Base-by-base conservation (phyloP, 2,329 filamentous ascomycete species). In the Leptographium galeiforme region DNA sequence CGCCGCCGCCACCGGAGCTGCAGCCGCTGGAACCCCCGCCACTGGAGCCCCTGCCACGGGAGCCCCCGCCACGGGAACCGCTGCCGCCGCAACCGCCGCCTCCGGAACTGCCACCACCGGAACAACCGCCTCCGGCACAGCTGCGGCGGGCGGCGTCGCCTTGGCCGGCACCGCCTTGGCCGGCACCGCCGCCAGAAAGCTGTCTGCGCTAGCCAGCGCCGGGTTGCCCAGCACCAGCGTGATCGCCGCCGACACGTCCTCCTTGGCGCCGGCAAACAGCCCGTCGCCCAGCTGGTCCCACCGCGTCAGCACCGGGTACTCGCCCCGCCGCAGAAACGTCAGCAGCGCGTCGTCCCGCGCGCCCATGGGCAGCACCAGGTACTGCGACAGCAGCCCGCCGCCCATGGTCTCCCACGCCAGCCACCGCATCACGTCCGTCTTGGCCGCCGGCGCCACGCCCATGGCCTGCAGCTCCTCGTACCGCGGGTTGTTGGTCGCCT, bases 361-460 rank as follows among this genome's bases (percentile, higher is more conserved):
- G 0, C 79, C 87, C 86, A 96, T 95, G 4, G 93, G 93, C 51
- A 95, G 76, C 32, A 89, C 76, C n/a, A 85, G 76, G 68, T 85
- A 85, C 64, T 91, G 83, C 16, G 85, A 77, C 48, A 97, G 74
- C 39, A 97, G 70, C 1, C 93, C 93, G 18, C 83, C 84, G 13
- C 85, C 85, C 87, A 95, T 93, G 56, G 85, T 83, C 52, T 88
- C 88, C 90, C 91, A 98, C 0, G 91, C 91, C 57, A 96, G 70
- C 89, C 89, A 96, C 58, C 85, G 77, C 73, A 87, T 82, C 36
- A 96, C 63, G 57, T 94, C 87, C 14, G 70, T 71, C 65, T 84
- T 82, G 55, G 93, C 67, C 1, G 70, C 72, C 0, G 74, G 64
- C n/a, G 82, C 74, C 34, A 89, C 63, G n/a, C 79, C 70, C 54